Evolutionary conservation across 2,329 filamentous ascomycete species (phyloP), one percentile per base, ranked within the genome.

Genomic region (Penicillium sp.): DNA sequence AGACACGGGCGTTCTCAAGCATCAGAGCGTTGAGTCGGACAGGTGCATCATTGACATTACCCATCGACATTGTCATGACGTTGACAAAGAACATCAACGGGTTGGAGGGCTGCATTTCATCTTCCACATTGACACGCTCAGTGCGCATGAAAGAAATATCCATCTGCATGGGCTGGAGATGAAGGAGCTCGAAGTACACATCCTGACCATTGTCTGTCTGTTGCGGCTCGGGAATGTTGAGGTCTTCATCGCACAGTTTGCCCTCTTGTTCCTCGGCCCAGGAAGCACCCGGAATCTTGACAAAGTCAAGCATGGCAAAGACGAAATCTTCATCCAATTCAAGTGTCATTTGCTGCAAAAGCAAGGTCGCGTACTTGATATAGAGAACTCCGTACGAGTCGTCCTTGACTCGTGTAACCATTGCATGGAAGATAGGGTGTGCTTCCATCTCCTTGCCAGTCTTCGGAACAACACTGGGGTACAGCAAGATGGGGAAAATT

Each of bases 41-140:
- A 0, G 94, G 95, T 7, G 94, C 94, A 75, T 99, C 95, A 69
- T 99, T 99, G 80, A 99, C 91, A 69, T 99, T 99, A 63, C 94
- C 94, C 69, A 99, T 94, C 15, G 94, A 96, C 94, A 99, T 99
- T 0, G 95, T 97, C 81, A 99, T 87, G 65, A 97, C 91, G 71
- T 99, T 97, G 74, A 97, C 87, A 72, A 97, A 93, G 79, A 97
- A 99, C 93, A 97, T 97, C 74, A 99, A 83, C 0, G 95, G 95
- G 71, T 96, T 99, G 42, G 86, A 87, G 1, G 91, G 91, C 15
- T 91, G 91, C 47, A 92, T 89, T 67, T 94, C 95, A 73, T 97
- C 93, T 73, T 97, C 93, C 2, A 91, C 93, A 64, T 99, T 99
- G 77, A 99, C 89, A 12, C 92, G 87, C 74, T 99, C 94, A 0